A percentile compares a stretch with the other conserved stretches of the same genome.
phyloP scores from a whole-genome alignment of 805 yeast genomes.

The Yueomyces sp. region DNA sequence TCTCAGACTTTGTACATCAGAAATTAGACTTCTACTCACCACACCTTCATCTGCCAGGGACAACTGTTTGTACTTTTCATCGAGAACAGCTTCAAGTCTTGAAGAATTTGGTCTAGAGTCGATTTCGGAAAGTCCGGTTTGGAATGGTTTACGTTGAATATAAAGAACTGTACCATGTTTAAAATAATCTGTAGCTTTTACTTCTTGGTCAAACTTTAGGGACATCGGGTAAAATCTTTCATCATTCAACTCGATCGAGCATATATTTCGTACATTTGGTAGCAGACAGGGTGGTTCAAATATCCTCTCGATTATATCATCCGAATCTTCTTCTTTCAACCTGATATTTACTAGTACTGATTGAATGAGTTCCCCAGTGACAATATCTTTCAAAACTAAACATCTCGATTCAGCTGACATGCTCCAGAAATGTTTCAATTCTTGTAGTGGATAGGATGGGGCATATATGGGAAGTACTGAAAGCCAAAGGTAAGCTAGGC shows the following conservation, averaged over 20 bases:
- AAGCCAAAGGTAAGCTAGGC: slow-evolving; percentile 35
- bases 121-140: not conserved
- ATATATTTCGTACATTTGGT: slow-evolving; percentile 43
- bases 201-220: slow-evolving; percentile 24
- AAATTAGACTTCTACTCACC: too few species aligned
- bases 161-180: slow-evolving; percentile 17
- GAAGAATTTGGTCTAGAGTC: not conserved
- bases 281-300: slow-evolving; percentile 52
- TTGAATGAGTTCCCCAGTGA: slow-evolving; percentile 41
- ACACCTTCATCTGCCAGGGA: too few species aligned
- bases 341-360: slow-evolving; percentile 28
- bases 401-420: slow-evolving; percentile 72
- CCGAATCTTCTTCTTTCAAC: slow-evolving; percentile 19
- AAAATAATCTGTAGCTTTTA: slow-evolving; percentile 13
- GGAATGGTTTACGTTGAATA: slow-evolving; percentile 7
- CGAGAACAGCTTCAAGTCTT: too few species aligned
- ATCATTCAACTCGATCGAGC: slow-evolving; percentile 32
- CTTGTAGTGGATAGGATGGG: slow-evolving; percentile 51
- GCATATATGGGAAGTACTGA: slow-evolving; percentile 52
- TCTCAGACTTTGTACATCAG: too few species aligned
- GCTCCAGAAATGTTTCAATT: slow-evolving; percentile 83
- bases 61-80: too few species aligned
- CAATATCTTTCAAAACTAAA: slow-evolving; percentile 60
- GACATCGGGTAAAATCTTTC: slow-evolving; percentile 40
- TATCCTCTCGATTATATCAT: slow-evolving; percentile 18